phyloP scores from a whole-genome alignment of 2,329 filamentous ascomycete genomes.

The Stachybotrys elegans region DNA sequence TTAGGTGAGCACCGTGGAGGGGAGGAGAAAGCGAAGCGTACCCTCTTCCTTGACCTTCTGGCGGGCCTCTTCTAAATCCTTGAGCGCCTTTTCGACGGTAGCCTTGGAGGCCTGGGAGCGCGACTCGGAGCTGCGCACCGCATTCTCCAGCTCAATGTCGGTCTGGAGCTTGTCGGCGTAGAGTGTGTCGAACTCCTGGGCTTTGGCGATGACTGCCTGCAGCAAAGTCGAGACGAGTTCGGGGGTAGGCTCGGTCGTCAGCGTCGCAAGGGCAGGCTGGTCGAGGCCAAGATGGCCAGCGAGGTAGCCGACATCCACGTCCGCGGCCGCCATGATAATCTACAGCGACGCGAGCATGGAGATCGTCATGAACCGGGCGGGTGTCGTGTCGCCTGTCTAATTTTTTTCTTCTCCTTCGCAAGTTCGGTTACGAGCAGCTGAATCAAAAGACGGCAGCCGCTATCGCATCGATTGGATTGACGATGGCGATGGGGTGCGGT shows the following conservation, averaged over 20 bases:
- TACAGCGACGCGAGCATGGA: constrained; percentile 1
- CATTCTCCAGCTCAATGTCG: constrained; percentile 91
- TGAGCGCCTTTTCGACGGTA: constrained; percentile 75
- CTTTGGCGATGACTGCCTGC: constrained; percentile 69
- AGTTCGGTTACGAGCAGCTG: too few relatives aligned
- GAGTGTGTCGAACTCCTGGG: constrained; percentile 74
- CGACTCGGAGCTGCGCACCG: constrained; percentile 75
- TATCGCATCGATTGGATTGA: background rate
- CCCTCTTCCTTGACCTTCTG: constrained; percentile 80
- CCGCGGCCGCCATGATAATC: constrained; percentile 35
- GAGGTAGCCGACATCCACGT: constrained; percentile 66
- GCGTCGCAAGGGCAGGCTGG: constrained; percentile 54
- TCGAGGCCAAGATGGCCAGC: constrained; percentile 67
- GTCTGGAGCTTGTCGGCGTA: constrained; percentile 83
- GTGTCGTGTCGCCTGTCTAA: background rate
- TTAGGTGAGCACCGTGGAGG: constrained; percentile 9
- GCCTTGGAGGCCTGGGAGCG: constrained; percentile 77
- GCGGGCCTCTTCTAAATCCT: constrained; percentile 76
- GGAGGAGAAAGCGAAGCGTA: constrained; percentile 33
- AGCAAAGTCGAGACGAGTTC: constrained; percentile 76
- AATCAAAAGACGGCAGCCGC: too few relatives aligned
- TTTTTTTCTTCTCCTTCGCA: too few relatives aligned
- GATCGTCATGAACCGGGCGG: background rate
- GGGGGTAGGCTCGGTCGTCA: constrained; percentile 64
- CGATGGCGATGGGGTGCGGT: background rate